These are phyloP conservation scores for Corchorus olitorius DNA, from an alignment of 345 rosid species.

Conservation along the genomic window DNA sequence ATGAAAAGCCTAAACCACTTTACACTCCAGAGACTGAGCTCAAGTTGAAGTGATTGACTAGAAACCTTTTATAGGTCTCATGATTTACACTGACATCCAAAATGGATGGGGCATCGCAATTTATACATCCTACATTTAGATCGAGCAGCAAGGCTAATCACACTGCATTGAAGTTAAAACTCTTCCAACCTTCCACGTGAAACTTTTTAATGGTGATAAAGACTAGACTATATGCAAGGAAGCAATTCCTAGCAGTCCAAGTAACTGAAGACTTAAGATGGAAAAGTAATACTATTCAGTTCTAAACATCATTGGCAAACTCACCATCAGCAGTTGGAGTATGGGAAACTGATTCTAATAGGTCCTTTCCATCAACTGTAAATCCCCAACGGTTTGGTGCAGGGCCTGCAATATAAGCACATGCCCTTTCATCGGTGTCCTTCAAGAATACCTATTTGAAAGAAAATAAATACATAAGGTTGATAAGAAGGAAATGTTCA, in stretches of 20 bases:
- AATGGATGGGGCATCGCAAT: background rate
- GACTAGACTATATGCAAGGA: background rate
- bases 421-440: constrained; percentile 99
- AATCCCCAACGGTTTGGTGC: constrained; percentile 99
- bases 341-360: constrained; percentile 58
- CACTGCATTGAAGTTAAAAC: background rate
- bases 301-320: constrained; percentile 23
- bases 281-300: constrained; percentile 5
- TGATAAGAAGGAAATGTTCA: constrained; percentile 13
- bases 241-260: background rate
- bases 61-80: background rate
- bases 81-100: background rate
- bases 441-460: constrained; percentile 80
- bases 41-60: background rate
- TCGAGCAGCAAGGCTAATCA: constrained; percentile 1
- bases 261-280: constrained; percentile 9
- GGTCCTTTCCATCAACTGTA: constrained; percentile 81
- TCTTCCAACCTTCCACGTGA: background rate
- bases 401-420: constrained; percentile 99
- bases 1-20: constrained; percentile 6
- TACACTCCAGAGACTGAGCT: constrained; percentile 6
- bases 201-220: background rate
- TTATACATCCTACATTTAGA: background rate
- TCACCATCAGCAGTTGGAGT: constrained; percentile 57
- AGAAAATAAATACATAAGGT: constrained; percentile 18